Percentiles rank a stretch among this genome's conserved stretches.
These are phyloP conservation scores for Inga laurina DNA, from an alignment of 306 rosid genomes.

Conservation along the genomic window DNA sequence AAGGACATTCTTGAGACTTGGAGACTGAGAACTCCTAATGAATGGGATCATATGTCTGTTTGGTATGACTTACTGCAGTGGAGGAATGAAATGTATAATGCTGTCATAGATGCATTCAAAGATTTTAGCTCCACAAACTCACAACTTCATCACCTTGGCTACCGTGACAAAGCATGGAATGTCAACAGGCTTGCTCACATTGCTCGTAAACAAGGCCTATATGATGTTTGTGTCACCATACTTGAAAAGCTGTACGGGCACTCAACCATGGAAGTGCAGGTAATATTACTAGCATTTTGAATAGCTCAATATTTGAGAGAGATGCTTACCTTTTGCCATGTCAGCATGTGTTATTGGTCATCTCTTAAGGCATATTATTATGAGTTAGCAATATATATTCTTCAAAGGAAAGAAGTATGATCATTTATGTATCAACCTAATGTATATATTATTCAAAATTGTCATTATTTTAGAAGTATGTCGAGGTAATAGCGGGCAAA, in stretches of 20 bases:
- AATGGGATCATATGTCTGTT: constrained; percentile 98
- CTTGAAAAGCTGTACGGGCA: constrained; percentile 97
- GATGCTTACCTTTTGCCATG: constrained; percentile 19
- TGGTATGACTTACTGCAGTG: constrained; percentile 99
- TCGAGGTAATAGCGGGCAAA: background rate
- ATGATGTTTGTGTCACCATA: constrained; percentile 87
- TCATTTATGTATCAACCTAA: background rate
- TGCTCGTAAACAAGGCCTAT: constrained; percentile 93
- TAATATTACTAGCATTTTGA: constrained; percentile 33
- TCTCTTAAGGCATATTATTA: background rate
- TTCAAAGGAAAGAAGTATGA: background rate
- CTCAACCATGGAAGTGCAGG: constrained; percentile 99
- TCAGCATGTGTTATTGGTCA: constrained; percentile 1
- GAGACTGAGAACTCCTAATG: constrained; percentile 98
- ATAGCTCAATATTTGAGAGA: constrained; percentile 20
- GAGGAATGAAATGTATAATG: constrained; percentile 97
- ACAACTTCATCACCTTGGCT: constrained; percentile 97
- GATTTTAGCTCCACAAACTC: constrained; percentile 75
- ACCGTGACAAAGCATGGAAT: constrained; percentile 99
- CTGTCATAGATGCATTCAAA: constrained; percentile 96
- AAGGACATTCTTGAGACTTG: constrained; percentile 99
- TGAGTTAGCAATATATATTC: background rate
- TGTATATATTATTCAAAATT: background rate
- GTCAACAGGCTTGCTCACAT: constrained; percentile 97
- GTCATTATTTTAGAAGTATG: background rate